phyloP scores from a whole-genome alignment of 768 basidiomycete species.

The Trametes coccinea region DNA sequence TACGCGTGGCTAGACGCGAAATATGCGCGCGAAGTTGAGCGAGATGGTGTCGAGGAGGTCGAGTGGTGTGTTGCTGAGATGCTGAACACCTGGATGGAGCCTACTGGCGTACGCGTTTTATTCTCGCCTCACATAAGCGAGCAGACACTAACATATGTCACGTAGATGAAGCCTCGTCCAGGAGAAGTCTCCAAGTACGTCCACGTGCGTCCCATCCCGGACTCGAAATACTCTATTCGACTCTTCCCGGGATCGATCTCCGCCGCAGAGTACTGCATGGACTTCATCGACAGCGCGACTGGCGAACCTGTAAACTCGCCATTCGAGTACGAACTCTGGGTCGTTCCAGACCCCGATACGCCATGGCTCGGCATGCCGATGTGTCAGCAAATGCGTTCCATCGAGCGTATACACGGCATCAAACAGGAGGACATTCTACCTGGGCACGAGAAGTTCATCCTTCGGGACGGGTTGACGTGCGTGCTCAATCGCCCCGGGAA shows the following conservation, averaged over 20 bases:
- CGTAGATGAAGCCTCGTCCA: not conserved
- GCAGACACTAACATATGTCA: too few species aligned
- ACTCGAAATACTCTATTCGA: not conserved
- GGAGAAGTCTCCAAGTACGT: not conserved
- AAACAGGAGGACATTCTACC: not conserved
- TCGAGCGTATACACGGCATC: not conserved
- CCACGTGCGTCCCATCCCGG: not conserved
- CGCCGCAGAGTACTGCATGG: not conserved
- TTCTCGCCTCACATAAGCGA: not conserved
- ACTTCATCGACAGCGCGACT: not conserved
- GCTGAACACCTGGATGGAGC: not conserved
- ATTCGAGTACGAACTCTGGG: not conserved
- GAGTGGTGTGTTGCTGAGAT: not conserved
- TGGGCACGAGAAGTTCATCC: not conserved
- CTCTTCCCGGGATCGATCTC: constrained; percentile 1
- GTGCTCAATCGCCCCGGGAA: not conserved
- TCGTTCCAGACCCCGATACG: not conserved
- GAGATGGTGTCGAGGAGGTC: not conserved
- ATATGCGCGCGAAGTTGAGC: not conserved
- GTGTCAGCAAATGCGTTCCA: not conserved
- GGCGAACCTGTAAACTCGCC: not conserved
- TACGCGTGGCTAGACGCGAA: not conserved
- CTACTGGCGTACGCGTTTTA: not conserved
- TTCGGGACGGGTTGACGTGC: not conserved
- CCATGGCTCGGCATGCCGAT: not conserved